Conservation (phyloP, 2,329 filamentous ascomycete genomes). For the Eurotiales sp. region DNA sequence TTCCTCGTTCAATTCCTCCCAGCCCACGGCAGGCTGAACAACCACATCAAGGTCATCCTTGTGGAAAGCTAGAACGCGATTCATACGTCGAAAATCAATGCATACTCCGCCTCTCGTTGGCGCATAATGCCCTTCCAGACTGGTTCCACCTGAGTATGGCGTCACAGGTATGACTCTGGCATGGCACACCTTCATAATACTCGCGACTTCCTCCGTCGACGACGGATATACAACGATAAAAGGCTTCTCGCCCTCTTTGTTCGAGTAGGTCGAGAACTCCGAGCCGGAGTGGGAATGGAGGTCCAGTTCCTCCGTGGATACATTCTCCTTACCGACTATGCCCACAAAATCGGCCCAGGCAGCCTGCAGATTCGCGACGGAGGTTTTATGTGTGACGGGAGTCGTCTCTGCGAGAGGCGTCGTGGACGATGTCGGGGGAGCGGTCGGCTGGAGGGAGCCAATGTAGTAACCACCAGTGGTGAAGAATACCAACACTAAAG, state of each 20-base stretch:
- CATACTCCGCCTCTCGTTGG: slow-evolving; percentile 79
- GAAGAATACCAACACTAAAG: slow-evolving; percentile 49
- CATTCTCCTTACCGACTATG: slow-evolving; percentile 60
- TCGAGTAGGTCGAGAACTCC: slow-evolving; percentile 57
- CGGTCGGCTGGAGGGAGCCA: slow-evolving; percentile 48
- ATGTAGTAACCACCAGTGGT: slow-evolving; percentile 54
- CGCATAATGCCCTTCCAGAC: slow-evolving; percentile 83
- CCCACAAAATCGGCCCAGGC: slow-evolving; percentile 61
- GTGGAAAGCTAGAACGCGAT: slow-evolving; percentile 72
- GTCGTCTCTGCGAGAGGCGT: slow-evolving; percentile 47
- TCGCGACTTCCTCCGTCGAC: slow-evolving; percentile 77
- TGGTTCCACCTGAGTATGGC: slow-evolving; percentile 82
- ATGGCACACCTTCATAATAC: slow-evolving; percentile 86
- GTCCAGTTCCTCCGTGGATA: slow-evolving; percentile 55
- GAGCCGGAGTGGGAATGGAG: slow-evolving; percentile 57
- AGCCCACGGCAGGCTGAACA: slow-evolving; percentile 77
- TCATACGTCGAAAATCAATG: slow-evolving; percentile 82
- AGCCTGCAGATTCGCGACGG: slow-evolving; percentile 57
- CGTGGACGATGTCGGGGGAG: slow-evolving; percentile 53
- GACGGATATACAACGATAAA: slow-evolving; percentile 69
- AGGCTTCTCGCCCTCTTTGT: slow-evolving; percentile 40
- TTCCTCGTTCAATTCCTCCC: slow-evolving; percentile 79
- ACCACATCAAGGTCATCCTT: slow-evolving; percentile 73
- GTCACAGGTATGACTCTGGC: slow-evolving; percentile 76
- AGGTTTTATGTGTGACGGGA: slow-evolving; percentile 53